A percentile compares a stretch with the other conserved stretches of the same genome.
These are phyloP conservation scores for Lomentospora prolificans DNA, from an alignment of 2,329 filamentous ascomycete genomes.

Conservation along the genomic window DNA sequence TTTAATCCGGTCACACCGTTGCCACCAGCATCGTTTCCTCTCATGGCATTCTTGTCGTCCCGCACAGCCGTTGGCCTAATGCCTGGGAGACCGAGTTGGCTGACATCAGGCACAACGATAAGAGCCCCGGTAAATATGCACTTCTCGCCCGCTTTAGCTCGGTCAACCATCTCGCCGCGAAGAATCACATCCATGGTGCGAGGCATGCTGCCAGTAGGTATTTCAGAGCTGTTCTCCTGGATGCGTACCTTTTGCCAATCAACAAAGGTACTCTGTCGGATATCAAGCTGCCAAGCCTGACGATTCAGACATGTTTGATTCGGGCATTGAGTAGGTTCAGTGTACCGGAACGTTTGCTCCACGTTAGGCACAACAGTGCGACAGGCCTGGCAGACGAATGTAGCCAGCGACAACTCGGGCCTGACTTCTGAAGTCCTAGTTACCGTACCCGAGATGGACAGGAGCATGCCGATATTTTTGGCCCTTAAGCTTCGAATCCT, in stretches of 20 bases:
- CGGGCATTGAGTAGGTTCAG: constrained; percentile 90
- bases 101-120: constrained; percentile 95
- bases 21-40: constrained; percentile 72
- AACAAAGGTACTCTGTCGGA: constrained; percentile 92
- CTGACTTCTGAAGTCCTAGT: constrained; percentile 95
- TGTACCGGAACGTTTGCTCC: constrained; percentile 96
- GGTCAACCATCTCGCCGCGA: constrained; percentile 92
- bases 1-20: constrained; percentile 82
- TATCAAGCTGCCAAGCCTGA: constrained; percentile 90
- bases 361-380: constrained; percentile 78
- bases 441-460: constrained; percentile 94
- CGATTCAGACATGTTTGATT: constrained; percentile 83
- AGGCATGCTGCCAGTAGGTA: constrained; percentile 97
- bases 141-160: constrained; percentile 94
- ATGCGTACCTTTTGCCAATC: constrained; percentile 99
- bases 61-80: constrained; percentile 72
- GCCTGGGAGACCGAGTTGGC: constrained; percentile 84
- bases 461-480: constrained; percentile 79
- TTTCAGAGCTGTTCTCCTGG: constrained; percentile 97
- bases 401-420: constrained; percentile 83
- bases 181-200: constrained; percentile 95
- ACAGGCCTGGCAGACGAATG: constrained; percentile 85
- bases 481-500: constrained; percentile 79
- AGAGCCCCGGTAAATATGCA: constrained; percentile 95
- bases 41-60: constrained; percentile 64